Conservation (phyloP, 2,329 filamentous ascomycete genomes). For the Metarhizium humberi region DNA sequence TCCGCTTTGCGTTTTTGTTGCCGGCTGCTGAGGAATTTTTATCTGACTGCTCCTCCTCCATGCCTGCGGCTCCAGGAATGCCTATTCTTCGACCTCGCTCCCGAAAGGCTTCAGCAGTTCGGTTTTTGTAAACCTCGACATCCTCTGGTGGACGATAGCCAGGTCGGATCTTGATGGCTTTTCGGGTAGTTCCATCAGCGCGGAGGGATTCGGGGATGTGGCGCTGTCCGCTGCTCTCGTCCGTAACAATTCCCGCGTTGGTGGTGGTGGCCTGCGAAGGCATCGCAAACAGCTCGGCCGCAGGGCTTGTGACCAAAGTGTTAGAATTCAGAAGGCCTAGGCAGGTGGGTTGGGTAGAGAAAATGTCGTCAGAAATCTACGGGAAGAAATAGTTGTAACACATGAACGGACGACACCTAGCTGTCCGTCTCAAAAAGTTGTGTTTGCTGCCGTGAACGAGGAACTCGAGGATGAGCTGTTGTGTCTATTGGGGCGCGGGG, state of each 20-base stretch:
- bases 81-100: conserved; percentile 53
- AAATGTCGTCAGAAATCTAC: neutral
- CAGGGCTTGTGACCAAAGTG: neutral
- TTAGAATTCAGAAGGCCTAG: neutral
- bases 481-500: neutral
- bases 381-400: neutral
- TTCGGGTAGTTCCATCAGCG: conserved; percentile 82
- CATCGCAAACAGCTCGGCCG: conserved; percentile 20
- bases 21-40: conserved; percentile 41
- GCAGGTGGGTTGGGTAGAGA: neutral
- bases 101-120: conserved; percentile 76
- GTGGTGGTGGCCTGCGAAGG: conserved; percentile 32
- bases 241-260: conserved; percentile 67
- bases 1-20: conserved; percentile 81
- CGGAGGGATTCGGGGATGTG: conserved; percentile 83
- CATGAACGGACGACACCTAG: neutral
- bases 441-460: neutral
- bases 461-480: neutral
- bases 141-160: conserved; percentile 94
- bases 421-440: neutral
- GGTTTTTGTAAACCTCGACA: conserved; percentile 91
- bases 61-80: conserved; percentile 64
- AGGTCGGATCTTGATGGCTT: conserved; percentile 86
- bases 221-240: conserved; percentile 66
- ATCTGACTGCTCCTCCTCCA: conserved; percentile 39